Conservation (phyloP, 768 basidiomycete species). For the Mycena pura region DNA sequence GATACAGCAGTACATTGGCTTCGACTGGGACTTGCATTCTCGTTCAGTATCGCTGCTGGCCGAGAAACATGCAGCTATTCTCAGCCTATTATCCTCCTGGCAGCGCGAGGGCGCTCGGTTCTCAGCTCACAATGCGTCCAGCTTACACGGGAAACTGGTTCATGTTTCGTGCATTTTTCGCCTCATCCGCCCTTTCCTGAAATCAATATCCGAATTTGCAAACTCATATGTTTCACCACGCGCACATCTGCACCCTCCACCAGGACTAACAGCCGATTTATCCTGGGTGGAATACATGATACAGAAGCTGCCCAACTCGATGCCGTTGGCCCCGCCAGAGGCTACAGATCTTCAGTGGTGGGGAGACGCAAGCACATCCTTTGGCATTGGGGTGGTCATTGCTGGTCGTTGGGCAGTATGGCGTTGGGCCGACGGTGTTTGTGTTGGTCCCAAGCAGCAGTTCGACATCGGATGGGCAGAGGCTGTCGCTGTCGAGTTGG, state of each 20-base stretch:
- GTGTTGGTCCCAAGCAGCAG: conserved; percentile 31
- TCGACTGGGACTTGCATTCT: conserved; percentile 40
- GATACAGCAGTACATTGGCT: conserved; percentile 38
- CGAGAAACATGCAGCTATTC: conserved; percentile 30
- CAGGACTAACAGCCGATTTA: conserved; percentile 28
- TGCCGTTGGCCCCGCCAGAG: conserved; percentile 18
- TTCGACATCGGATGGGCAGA: conserved; percentile 50
- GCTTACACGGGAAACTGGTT: conserved; percentile 40
- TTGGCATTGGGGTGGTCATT: conserved; percentile 42
- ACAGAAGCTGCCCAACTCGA: conserved; percentile 16
- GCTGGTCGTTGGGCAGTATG: conserved; percentile 36
- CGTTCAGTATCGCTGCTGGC: conserved; percentile 30
- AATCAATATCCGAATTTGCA: conserved; percentile 29
- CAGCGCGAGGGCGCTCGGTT: background rate
- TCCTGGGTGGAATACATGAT: conserved; percentile 29
- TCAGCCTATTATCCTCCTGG: conserved; percentile 23
- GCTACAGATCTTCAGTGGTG: conserved; percentile 40
- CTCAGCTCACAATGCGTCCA: conserved; percentile 27
- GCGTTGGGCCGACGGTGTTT: conserved; percentile 35
- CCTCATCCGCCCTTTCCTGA: conserved; percentile 34
- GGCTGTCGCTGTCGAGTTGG: conserved; percentile 44
- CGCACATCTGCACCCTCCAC: conserved; percentile 19
- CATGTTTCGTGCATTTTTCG: conserved; percentile 37
- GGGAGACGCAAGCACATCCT: conserved; percentile 44
- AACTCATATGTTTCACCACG: conserved; percentile 21